phyloP scores from a whole-genome alignment of 805 yeast genomes.

The Cyberlindnera japonica region DNA sequence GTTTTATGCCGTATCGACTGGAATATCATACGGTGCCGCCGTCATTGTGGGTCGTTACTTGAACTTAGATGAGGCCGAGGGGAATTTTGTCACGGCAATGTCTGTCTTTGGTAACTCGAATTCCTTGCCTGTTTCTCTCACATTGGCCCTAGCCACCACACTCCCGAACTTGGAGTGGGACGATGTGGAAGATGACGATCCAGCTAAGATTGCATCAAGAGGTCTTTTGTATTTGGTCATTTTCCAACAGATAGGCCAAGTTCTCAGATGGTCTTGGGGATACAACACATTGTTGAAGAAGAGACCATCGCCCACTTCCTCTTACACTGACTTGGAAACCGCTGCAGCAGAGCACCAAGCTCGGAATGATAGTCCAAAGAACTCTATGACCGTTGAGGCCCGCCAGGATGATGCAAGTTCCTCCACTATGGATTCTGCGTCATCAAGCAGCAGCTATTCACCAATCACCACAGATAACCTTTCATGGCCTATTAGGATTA shows the following conservation, averaged over 20 bases:
- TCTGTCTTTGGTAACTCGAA: constrained; percentile 95
- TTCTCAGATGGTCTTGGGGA: constrained; percentile 86
- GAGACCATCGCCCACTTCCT: constrained; percentile 29
- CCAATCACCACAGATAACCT: background rate
- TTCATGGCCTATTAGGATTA: background rate
- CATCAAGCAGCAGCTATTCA: background rate
- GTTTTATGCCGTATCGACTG: constrained; percentile 78
- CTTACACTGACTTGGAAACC: constrained; percentile 6
- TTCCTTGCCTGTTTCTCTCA: constrained; percentile 88
- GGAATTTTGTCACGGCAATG: constrained; percentile 94
- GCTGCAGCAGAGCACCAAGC: background rate
- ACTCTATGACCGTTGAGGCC: constrained; percentile 1
- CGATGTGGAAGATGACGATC: constrained; percentile 58
- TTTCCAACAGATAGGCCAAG: constrained; percentile 81
- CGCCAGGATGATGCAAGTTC: constrained; percentile 72
- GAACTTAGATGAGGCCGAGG: constrained; percentile 64
- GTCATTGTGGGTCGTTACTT: constrained; percentile 48
- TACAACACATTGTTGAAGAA: constrained; percentile 63
- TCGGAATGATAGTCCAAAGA: background rate
- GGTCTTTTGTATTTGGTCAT: constrained; percentile 71
- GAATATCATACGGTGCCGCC: constrained; percentile 66
- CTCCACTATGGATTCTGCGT: constrained; percentile 63
- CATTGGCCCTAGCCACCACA: constrained; percentile 73
- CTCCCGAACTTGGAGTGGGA: constrained; percentile 77
- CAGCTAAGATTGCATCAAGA: constrained; percentile 71